These are phyloP conservation scores for Prunus campanulata DNA, from an alignment of 306 rosid genomes.

Conservation along the genomic window DNA sequence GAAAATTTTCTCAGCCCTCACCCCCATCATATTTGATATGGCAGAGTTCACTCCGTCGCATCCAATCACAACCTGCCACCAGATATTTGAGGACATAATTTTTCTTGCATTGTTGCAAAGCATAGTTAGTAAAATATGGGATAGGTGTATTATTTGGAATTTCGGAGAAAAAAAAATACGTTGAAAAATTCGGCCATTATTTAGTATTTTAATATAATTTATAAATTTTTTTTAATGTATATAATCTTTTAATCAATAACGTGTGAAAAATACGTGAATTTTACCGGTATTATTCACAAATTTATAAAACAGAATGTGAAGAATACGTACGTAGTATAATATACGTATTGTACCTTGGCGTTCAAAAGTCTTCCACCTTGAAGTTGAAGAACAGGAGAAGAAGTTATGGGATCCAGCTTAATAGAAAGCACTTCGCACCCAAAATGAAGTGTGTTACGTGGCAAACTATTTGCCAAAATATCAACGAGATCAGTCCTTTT, in stretches of 20 bases:
- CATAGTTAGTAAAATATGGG: not conserved
- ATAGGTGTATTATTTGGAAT: too few relatives aligned
- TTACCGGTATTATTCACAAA: too few relatives aligned
- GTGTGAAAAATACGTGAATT: too few relatives aligned
- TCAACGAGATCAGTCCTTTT: constrained; percentile 10
- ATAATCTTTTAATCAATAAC: too few relatives aligned
- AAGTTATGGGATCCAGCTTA: not conserved
- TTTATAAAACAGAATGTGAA: too few relatives aligned
- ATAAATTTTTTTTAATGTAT: too few relatives aligned
- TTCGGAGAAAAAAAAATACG: too few relatives aligned
- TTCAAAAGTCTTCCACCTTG: constrained; percentile 10
- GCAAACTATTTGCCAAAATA: constrained; percentile 16
- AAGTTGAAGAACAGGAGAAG: constrained; percentile 13
- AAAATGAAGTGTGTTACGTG: not conserved
- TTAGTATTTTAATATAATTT: too few relatives aligned
- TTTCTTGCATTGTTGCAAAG: too few relatives aligned
- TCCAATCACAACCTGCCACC: constrained; percentile 15
- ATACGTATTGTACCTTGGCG: not conserved
- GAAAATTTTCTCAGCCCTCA: not conserved
- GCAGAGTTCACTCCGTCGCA: constrained; percentile 23
- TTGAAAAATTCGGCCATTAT: too few relatives aligned
- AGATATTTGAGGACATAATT: too few relatives aligned
- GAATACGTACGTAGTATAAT: too few relatives aligned
- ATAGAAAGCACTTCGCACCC: constrained; percentile 2
- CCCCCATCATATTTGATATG: not conserved